Evolutionary conservation across 1,284 basidiomycete genomes (phyloP).

Genomic region (Ceraceosorus bombacis): DNA sequence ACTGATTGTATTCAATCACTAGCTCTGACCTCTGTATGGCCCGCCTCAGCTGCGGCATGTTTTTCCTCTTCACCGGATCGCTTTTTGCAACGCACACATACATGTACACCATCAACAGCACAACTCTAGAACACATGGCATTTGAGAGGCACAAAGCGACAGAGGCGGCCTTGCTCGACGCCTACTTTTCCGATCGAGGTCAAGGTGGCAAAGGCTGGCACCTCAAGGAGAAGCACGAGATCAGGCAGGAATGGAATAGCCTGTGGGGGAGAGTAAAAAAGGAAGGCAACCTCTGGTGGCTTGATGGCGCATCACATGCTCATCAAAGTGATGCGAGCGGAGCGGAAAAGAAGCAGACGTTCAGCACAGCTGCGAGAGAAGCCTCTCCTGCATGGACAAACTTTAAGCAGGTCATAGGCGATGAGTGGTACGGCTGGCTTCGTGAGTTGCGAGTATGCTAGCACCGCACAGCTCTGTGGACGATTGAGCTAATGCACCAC

Average conservation of each 20-base stretch:
- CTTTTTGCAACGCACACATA: slow-evolving; percentile 60
- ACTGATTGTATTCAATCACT: neutral
- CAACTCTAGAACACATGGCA: slow-evolving; percentile 68
- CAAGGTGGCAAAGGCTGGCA: slow-evolving; percentile 15
- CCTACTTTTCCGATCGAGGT: slow-evolving; percentile 23
- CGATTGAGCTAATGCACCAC: no score
- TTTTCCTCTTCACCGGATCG: slow-evolving; percentile 61
- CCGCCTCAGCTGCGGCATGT: slow-evolving; percentile 56
- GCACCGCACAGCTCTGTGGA: neutral
- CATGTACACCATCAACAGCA: slow-evolving; percentile 61
- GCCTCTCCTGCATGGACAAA: slow-evolving; percentile 53
- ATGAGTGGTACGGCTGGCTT: slow-evolving; percentile 61
- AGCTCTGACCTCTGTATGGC: neutral
- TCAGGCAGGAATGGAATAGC: slow-evolving; percentile 57
- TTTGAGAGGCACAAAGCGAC: slow-evolving; percentile 58
- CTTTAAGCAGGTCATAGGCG: slow-evolving; percentile 72
- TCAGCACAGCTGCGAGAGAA: neutral
- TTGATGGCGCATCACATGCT: slow-evolving; percentile 47
- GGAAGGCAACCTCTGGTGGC: slow-evolving; percentile 81
- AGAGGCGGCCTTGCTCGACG: slow-evolving; percentile 56
- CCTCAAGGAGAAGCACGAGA: slow-evolving; percentile 15
- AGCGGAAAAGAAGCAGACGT: neutral
- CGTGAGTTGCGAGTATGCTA: neutral
- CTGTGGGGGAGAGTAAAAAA: slow-evolving; percentile 67
- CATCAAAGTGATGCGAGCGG: neutral